These are phyloP conservation scores for Colletotrichum higginsianum DNA, from an alignment of 2,329 filamentous ascomycete species.

Conservation along the genomic window DNA sequence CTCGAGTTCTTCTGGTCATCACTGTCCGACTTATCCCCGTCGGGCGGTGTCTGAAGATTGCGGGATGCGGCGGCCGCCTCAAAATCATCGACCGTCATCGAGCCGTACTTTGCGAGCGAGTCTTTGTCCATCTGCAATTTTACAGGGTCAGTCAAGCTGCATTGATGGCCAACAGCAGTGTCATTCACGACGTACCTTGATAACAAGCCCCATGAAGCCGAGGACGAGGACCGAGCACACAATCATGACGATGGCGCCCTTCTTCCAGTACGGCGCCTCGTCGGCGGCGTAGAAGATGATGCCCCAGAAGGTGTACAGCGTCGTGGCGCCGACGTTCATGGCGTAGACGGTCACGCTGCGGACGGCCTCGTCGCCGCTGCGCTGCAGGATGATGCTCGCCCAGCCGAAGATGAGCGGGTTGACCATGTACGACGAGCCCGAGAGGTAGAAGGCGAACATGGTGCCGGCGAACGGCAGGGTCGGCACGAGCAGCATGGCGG, in stretches of 20 bases:
- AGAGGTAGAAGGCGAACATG: conserved; percentile 52
- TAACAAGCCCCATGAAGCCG: conserved; percentile 36
- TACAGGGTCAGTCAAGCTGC: not conserved
- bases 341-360: conserved; percentile 54
- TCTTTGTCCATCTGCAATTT: not conserved
- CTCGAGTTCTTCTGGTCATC: conserved; percentile 1
- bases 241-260: conserved; percentile 55
- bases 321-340: conserved; percentile 55
- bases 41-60: not conserved
- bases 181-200: conserved; percentile 25
- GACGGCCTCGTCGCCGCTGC: conserved; percentile 55
- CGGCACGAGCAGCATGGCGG: conserved; percentile 52
- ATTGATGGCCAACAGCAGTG: no score
- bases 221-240: conserved; percentile 39
- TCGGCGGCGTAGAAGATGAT: conserved; percentile 54
- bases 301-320: conserved; percentile 59
- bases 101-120: conserved; percentile 16
- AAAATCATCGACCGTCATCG: conserved; percentile 2
- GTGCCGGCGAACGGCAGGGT: conserved; percentile 48
- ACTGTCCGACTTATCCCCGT: not conserved
- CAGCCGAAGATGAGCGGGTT: conserved; percentile 58
- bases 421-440: conserved; percentile 57
- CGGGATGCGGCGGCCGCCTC: conserved; percentile 1
- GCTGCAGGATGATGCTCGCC: conserved; percentile 55
- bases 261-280: conserved; percentile 55